Evolutionary conservation across 1,284 basidiomycete genomes (phyloP).

Genomic region (Malassezia furfur): DNA sequence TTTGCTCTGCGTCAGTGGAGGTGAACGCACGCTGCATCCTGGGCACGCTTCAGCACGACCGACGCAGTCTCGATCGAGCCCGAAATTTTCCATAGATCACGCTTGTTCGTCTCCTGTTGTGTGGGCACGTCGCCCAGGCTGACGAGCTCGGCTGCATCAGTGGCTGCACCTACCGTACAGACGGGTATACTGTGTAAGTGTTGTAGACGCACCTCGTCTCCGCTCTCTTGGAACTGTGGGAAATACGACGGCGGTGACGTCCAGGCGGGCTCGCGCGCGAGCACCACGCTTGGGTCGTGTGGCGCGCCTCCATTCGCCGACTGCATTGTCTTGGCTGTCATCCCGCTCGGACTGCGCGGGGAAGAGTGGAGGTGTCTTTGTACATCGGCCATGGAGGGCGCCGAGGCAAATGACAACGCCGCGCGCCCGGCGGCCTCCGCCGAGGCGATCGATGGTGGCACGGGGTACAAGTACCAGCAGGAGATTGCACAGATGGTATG

Average conservation of each 20-base stretch:
- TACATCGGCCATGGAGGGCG: background rate
- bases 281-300: background rate
- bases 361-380: background rate
- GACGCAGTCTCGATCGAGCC: slow-evolving; percentile 25
- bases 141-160: slow-evolving; percentile 1
- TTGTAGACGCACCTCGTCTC: background rate
- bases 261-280: background rate
- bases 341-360: too few relatives aligned
- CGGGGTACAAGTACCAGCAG: slow-evolving; percentile 38
- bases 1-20: background rate
- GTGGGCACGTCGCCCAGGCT: slow-evolving; percentile 20
- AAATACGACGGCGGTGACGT: background rate
- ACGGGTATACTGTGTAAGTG: background rate
- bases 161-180: background rate
- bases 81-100: slow-evolving; percentile 18
- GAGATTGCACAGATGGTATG: slow-evolving; percentile 74
- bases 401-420: background rate
- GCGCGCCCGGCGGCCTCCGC: background rate
- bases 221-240: background rate
- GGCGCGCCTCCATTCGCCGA: too few relatives aligned
- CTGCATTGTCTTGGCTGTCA: too few relatives aligned
- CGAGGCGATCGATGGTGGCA: slow-evolving; percentile 5
- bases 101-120: slow-evolving; percentile 16
- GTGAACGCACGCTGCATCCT: too few relatives aligned
- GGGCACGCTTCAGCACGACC: background rate